These are phyloP conservation scores for Fraxinus dipetala DNA, from an alignment of 305 asterid species.

Conservation along the genomic window DNA sequence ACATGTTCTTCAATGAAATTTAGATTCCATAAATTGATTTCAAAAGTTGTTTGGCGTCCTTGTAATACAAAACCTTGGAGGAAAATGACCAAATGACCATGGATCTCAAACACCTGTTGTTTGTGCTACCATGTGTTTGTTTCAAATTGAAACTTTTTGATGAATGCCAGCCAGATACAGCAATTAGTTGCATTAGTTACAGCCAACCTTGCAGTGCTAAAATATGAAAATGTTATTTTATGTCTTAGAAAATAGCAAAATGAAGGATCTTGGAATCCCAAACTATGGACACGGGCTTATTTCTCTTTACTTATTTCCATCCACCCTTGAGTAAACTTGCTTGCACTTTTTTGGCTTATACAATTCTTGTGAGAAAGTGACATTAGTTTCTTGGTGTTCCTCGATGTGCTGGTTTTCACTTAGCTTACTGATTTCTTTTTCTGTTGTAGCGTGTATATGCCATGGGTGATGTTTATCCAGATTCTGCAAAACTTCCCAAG, in stretches of 20 bases:
- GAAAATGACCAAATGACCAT: background rate
- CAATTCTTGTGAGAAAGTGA: background rate
- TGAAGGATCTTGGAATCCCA: conserved; percentile 5
- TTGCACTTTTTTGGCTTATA: background rate
- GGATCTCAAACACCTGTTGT: background rate
- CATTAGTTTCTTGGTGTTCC: background rate
- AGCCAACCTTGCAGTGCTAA: conserved; percentile 2
- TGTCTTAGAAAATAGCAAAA: background rate
- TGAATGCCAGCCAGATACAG: conserved; percentile 2
- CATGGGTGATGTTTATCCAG: conserved; percentile 96
- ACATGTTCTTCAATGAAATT: background rate
- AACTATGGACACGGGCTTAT: conserved; percentile 14
- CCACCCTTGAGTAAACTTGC: background rate
- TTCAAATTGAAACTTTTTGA: background rate
- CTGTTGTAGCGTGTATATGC: conserved; percentile 74
- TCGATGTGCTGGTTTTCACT: conserved; percentile 16
- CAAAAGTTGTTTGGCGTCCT: background rate
- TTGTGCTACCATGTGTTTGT: background rate
- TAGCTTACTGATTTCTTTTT: conserved; percentile 25
- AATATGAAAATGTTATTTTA: conserved; percentile 10
- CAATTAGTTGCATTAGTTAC: conserved; percentile 1
- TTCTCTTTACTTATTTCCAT: conserved; percentile 14
- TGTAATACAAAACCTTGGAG: background rate
- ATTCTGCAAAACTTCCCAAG: conserved; percentile 74
- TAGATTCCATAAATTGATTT: background rate